Evolutionary conservation across 1,139 yeast genomes (phyloP).

Genomic region (Taphrina communis): DNA sequence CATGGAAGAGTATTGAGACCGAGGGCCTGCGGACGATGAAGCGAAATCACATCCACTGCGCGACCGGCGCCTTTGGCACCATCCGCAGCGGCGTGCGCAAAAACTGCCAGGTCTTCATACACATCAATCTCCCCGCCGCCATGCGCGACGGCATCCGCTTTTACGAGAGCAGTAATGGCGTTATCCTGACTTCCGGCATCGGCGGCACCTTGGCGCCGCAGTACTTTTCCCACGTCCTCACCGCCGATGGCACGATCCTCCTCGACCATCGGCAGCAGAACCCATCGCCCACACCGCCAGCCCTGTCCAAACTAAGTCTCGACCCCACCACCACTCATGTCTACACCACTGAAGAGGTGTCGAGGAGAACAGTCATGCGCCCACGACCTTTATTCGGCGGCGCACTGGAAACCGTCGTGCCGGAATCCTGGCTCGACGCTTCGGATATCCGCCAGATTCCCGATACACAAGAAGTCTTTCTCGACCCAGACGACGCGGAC

Average conservation of each 20-base stretch:
- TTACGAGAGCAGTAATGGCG: constrained; percentile 73
- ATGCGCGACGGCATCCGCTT: constrained; percentile 60
- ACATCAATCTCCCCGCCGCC: constrained; percentile 62
- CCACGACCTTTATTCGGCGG: constrained; percentile 45
- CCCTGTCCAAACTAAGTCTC: no score
- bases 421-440: constrained; percentile 46
- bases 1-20: constrained; percentile 54
- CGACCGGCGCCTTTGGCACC: constrained; percentile 56
- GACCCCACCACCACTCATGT: no score
- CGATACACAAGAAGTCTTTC: constrained; percentile 48
- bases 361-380: not conserved
- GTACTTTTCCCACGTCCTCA: constrained; percentile 55
- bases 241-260: constrained; percentile 3
- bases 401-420: constrained; percentile 45
- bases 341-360: no score
- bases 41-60: constrained; percentile 84
- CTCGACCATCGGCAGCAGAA: not conserved
- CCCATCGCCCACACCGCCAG: not conserved
- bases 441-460: constrained; percentile 47
- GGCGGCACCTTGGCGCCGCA: constrained; percentile 60
- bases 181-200: constrained; percentile 68
- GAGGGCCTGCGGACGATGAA: constrained; percentile 73
- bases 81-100: constrained; percentile 75
- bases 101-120: constrained; percentile 66
- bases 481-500: constrained; percentile 40